Base-by-base conservation (phyloP, 1,284 basidiomycete genomes). In the Malassezia restricta region DNA sequence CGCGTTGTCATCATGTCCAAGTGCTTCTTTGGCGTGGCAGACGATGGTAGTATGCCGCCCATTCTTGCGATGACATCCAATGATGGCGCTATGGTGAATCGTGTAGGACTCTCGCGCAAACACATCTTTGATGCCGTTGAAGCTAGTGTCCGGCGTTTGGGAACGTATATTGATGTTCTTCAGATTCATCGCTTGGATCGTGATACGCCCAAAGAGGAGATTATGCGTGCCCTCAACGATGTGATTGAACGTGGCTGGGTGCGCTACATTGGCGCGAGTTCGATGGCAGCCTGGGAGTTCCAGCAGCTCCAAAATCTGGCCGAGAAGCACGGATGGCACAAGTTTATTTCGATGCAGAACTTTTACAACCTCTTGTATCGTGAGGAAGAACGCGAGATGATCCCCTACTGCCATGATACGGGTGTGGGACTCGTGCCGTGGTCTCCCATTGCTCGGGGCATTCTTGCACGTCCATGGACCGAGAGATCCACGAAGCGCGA, bases 101-200 rank as follows among this genome's bases (percentile, higher is more conserved):
- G 76, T 39, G 74, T 74, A 32, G 83, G 83, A 27, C 75, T 84
- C 17, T 80, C 79, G n/a, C 76, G 85, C 49, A 87, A 87, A 75
- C 84, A 87, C 80, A 82, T 87, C 63, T 80, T 90, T 62, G 86
- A 90, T 74, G 86, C 85, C 14, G 78, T 83, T 11, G 78, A 82
- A 61, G 81, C 80, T 43, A 80, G 78, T 27, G 77, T 89, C 28
- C 77, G 81, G 64, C 81, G 86, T 30, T 79, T 87, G 6, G 79
- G 81, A 44, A 81, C 83, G 65, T 89, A 89, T 66, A 84, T 75
- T 64, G 65, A 67, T 39, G 63, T 71, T 14, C 50, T 71, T 11
- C 61, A 66, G 53, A 65, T 66, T 6, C 82, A 83, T 61, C 78
- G 81, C 46, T 77, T 78, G 29, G 81, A 83, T 66, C 69, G 65